phyloP scores from a whole-genome alignment of 2,329 filamentous ascomycete species.

The Diaporthe capsici region DNA sequence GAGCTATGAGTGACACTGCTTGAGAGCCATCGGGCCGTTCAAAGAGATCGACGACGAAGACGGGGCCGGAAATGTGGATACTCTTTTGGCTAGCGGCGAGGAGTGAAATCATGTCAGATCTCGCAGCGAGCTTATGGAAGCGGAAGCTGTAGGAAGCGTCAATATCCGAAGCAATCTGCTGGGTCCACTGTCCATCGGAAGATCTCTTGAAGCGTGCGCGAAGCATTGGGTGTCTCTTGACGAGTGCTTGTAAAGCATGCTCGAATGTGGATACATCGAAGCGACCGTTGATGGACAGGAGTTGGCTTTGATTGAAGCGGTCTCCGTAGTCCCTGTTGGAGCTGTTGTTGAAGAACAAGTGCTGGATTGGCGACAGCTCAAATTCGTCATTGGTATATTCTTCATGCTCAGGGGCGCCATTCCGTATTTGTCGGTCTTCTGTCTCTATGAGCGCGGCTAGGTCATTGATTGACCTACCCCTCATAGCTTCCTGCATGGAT shows the following conservation, averaged over 20 bases:
- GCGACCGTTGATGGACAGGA: slow-evolving; percentile 43
- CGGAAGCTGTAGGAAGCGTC: not conserved
- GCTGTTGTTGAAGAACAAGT: slow-evolving; percentile 17
- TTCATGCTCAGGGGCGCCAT: not conserved
- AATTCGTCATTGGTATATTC: not conserved
- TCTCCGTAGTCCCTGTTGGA: slow-evolving; percentile 64
- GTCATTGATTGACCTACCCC: not conserved
- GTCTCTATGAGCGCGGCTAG: slow-evolving; percentile 12
- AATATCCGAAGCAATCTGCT: not conserved
- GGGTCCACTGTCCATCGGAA: not conserved
- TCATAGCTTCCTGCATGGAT: slow-evolving; percentile 3
- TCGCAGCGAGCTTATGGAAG: not conserved
- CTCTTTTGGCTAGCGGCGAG: slow-evolving; percentile 1
- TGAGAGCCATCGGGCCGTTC: slow-evolving; percentile 9
- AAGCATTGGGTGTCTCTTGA: slow-evolving; percentile 57
- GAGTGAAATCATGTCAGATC: not conserved
- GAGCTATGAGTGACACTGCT: not conserved
- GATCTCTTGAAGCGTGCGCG: not conserved
- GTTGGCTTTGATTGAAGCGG: slow-evolving; percentile 61
- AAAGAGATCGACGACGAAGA: slow-evolving; percentile 2
- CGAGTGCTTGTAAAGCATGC: slow-evolving; percentile 58
- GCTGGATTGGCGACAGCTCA: slow-evolving; percentile 13
- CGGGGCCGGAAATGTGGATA: not conserved
- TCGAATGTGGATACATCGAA: slow-evolving; percentile 57
- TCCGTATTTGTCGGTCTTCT: not conserved